Evolutionary conservation across 768 basidiomycete species (phyloP).

Genomic region (Sarcodon aspratus): DNA sequence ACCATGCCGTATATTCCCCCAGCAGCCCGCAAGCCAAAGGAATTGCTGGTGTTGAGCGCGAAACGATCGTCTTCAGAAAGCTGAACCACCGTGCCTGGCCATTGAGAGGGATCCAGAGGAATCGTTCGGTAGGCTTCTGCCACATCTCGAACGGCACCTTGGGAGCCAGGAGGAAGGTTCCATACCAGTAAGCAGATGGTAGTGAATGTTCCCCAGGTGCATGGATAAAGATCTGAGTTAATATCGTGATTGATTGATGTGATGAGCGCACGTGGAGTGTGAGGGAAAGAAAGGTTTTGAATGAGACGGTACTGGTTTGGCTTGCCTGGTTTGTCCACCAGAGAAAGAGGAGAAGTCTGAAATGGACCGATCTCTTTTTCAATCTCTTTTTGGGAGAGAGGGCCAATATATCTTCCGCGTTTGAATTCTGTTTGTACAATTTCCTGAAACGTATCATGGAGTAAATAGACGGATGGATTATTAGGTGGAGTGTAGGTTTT

Average conservation of each 20-base stretch:
- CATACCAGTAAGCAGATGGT: constrained; percentile 18
- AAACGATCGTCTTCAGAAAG: background rate
- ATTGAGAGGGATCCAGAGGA: constrained; percentile 20
- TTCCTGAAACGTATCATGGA: no score
- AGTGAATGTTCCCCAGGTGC: constrained; percentile 33
- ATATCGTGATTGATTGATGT: constrained; percentile 21
- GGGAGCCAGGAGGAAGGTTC: constrained; percentile 24
- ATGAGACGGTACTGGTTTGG: constrained; percentile 11
- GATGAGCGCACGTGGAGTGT: background rate
- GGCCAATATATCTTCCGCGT: constrained; percentile 1
- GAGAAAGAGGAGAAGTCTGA: constrained; percentile 15
- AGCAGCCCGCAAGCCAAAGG: constrained; percentile 1
- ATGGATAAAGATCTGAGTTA: constrained; percentile 23
- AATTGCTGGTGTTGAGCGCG: constrained; percentile 3
- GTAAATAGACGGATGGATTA: no score
- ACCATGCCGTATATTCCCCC: constrained; percentile 1
- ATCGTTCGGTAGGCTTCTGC: constrained; percentile 26
- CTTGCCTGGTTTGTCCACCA: constrained; percentile 15
- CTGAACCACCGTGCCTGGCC: constrained; percentile 21
- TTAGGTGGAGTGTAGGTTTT: no score
- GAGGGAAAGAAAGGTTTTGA: constrained; percentile 17
- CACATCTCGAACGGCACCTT: constrained; percentile 24
- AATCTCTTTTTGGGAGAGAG: constrained; percentile 2
- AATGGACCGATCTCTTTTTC: constrained; percentile 11
- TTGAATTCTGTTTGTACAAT: background rate